A percentile compares a stretch with the other conserved stretches of the same genome.
Conservation (phyloP, 2,329 filamentous ascomycete genomes). For the Dactylonectria estremocensis region DNA sequence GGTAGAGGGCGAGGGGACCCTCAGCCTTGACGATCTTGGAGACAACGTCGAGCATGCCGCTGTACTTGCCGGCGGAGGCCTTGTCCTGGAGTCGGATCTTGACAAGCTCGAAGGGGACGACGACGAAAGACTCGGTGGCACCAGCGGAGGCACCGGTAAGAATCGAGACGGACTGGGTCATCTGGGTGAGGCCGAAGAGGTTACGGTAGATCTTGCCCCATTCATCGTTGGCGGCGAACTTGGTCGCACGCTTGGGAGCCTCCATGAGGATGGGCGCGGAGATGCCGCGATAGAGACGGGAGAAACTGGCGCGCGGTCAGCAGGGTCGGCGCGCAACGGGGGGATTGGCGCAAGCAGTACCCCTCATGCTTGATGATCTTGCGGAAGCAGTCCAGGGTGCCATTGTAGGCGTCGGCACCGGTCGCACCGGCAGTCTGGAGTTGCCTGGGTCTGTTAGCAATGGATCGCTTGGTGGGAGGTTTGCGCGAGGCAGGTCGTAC, state of each 20-base stretch:
- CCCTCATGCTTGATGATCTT: constrained; percentile 98
- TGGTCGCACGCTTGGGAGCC: constrained; percentile 92
- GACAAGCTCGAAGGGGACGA: constrained; percentile 97
- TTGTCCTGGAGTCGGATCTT: constrained; percentile 99
- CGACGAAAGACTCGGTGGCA: constrained; percentile 95
- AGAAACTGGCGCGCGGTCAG: constrained; percentile 72
- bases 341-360: constrained; percentile 64
- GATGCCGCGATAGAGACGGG: constrained; percentile 95
- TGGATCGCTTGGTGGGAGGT: constrained; percentile 17
- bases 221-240: constrained; percentile 98
- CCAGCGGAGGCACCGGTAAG: constrained; percentile 95
- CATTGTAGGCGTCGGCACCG: constrained; percentile 90
- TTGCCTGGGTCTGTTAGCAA: constrained; percentile 72
- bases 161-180: constrained; percentile 92
- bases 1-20: constrained; percentile 91
- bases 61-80: constrained; percentile 91
- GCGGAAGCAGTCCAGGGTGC: constrained; percentile 97
- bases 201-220: constrained; percentile 97
- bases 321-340: constrained; percentile 18
- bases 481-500: constrained; percentile 68
- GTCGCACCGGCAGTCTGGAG: constrained; percentile 82
- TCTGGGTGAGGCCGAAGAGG: constrained; percentile 86
- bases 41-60: constrained; percentile 84
- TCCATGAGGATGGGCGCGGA: constrained; percentile 98
- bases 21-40: constrained; percentile 87